These are phyloP conservation scores for Perkinsus chesapeaki DNA, from an alignment of 169 alveolate species.

Conservation along the genomic window DNA sequence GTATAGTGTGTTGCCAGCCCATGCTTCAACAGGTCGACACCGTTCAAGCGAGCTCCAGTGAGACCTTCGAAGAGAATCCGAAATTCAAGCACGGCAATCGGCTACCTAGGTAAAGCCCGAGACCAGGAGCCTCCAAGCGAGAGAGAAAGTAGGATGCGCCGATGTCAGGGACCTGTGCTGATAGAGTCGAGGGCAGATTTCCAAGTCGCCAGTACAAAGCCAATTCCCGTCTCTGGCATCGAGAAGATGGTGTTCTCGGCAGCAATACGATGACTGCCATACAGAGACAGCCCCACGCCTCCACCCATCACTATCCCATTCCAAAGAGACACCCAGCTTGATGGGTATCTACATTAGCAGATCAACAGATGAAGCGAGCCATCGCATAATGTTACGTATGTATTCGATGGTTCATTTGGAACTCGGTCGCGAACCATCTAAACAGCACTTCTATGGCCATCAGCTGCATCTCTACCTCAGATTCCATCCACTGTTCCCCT, in stretches of 20 bases:
- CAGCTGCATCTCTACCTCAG: background rate
- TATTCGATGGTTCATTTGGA: background rate
- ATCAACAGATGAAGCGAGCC: background rate
- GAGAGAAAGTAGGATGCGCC: slow-evolving; percentile 69
- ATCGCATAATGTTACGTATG: background rate
- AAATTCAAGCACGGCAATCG: background rate
- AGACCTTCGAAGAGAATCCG: slow-evolving; percentile 31
- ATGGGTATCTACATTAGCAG: background rate
- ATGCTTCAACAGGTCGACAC: slow-evolving; percentile 45
- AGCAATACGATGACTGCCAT: slow-evolving; percentile 64
- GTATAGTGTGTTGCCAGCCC: slow-evolving; percentile 2
- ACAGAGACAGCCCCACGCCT: slow-evolving; percentile 76
- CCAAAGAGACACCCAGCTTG: slow-evolving; percentile 37
- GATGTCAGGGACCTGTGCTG: slow-evolving; percentile 65
- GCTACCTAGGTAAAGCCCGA: slow-evolving; percentile 50
- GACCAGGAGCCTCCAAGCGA: slow-evolving; percentile 39
- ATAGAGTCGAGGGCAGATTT: background rate
- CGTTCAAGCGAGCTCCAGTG: slow-evolving; percentile 66
- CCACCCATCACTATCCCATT: slow-evolving; percentile 82
- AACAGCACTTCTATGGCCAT: background rate
- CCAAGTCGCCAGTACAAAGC: slow-evolving; percentile 9
- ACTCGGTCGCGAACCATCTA: background rate
- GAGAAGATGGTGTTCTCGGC: slow-evolving; percentile 73
- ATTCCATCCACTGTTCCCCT: background rate
- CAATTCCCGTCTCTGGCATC: slow-evolving; percentile 82